These are phyloP conservation scores for Colletotrichum incanum DNA, from an alignment of 2,329 filamentous ascomycete genomes.

Conservation along the genomic window DNA sequence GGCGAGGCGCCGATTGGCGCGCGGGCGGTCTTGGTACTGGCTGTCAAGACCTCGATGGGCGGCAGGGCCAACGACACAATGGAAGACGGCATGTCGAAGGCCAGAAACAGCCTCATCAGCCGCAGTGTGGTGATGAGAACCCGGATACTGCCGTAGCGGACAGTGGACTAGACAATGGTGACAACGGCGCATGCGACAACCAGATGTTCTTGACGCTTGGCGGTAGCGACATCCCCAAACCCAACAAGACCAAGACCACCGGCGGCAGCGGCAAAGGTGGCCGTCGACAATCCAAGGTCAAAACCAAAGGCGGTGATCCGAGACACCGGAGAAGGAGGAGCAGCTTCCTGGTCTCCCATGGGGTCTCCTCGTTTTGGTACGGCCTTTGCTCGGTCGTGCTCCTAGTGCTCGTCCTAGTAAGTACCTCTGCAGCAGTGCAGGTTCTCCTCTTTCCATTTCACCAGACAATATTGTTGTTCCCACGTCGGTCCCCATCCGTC, in stretches of 20 bases:
- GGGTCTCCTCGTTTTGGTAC: conserved; percentile 44
- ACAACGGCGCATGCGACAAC: conserved; percentile 4
- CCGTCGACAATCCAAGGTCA: background rate
- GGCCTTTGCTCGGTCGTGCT: conserved; percentile 42
- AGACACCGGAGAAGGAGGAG: conserved; percentile 42
- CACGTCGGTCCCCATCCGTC: conserved; percentile 17
- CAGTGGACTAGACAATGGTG: background rate
- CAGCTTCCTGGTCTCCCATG: conserved; percentile 43
- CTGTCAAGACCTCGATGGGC: conserved; percentile 9
- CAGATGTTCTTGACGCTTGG: conserved; percentile 16
- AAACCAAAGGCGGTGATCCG: conserved; percentile 8
- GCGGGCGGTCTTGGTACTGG: conserved; percentile 19
- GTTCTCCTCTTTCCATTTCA: conserved; percentile 16
- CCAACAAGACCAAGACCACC: background rate
- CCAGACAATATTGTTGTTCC: background rate
- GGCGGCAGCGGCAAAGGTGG: conserved; percentile 11
- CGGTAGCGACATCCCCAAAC: background rate
- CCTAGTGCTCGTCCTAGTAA: conserved; percentile 38
- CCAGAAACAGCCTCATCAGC: background rate
- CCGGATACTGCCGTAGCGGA: conserved; percentile 5
- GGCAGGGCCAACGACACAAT: background rate
- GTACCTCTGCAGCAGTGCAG: conserved; percentile 25
- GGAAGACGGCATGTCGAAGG: background rate
- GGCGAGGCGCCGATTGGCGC: conserved; percentile 25
- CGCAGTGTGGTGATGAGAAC: background rate